A percentile compares a stretch with the other conserved stretches of the same genome.
phyloP scores from a whole-genome alignment of 257 asterid species.

The Coffea eugenioides region DNA sequence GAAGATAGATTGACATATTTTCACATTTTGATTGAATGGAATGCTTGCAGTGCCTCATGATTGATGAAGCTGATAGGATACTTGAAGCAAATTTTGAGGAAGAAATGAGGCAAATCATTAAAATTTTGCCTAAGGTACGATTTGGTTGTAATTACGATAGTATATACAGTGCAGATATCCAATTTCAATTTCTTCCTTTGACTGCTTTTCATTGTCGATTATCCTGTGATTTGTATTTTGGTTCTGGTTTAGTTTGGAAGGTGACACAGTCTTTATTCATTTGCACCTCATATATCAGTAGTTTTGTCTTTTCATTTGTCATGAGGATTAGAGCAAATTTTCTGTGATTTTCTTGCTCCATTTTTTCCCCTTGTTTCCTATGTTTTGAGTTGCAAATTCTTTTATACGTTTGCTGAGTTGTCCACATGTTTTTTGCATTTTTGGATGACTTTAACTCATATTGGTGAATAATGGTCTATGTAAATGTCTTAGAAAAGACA shows the following conservation, averaged over 20 bases:
- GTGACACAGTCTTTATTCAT: not conserved
- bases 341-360: not conserved
- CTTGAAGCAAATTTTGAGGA: slow-evolving; percentile 93
- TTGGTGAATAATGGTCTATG: not conserved
- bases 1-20: not conserved
- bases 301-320: not conserved
- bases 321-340: not conserved
- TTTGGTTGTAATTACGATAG: not conserved
- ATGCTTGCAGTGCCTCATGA: slow-evolving; percentile 76
- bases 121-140: slow-evolving; percentile 79
- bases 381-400: not conserved
- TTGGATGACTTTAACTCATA: not conserved
- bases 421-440: not conserved
- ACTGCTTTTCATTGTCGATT: not conserved
- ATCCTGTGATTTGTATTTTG: not conserved
- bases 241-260: not conserved
- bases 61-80: slow-evolving; percentile 98
- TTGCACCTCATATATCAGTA: not conserved
- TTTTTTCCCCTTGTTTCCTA: not conserved
- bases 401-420: not conserved
- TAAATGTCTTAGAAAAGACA: not conserved
- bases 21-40: not conserved
- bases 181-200: not conserved
- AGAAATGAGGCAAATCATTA: slow-evolving; percentile 84
- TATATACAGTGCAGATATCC: not conserved